Percentiles rank a stretch among this genome's conserved stretches.
Evolutionary conservation across 371 early-diverging fungal species (phyloP).

Genomic region (Actinomucor elegans): DNA sequence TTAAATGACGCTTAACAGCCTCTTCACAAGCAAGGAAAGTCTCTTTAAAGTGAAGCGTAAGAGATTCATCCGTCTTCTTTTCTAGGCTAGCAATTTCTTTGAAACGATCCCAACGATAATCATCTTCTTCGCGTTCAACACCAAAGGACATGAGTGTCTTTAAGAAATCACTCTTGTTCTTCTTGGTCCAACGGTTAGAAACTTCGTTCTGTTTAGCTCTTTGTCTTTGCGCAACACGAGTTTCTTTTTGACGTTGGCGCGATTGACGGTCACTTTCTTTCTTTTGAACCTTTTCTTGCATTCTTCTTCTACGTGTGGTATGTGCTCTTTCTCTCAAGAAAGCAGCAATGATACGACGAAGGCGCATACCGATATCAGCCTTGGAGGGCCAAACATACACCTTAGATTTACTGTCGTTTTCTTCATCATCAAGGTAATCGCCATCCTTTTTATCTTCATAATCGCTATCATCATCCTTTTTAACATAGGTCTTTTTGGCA

Average conservation of each 20-base stretch:
- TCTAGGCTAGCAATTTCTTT: constrained; percentile 67
- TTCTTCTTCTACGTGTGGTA: constrained; percentile 37
- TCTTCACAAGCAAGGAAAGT: constrained; percentile 62
- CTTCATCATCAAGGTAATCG: constrained; percentile 17
- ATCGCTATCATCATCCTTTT: constrained; percentile 18
- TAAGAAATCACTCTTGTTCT: constrained; percentile 70
- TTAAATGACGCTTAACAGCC: constrained; percentile 46
- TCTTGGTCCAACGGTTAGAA: constrained; percentile 67
- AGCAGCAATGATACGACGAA: constrained; percentile 68
- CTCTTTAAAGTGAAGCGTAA: constrained; percentile 62
- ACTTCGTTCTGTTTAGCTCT: constrained; percentile 44
- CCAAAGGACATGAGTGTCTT: constrained; percentile 73
- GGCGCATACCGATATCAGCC: constrained; percentile 70
- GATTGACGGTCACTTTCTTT: constrained; percentile 39
- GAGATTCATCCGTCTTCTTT: constrained; percentile 71
- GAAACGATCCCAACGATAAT: constrained; percentile 68
- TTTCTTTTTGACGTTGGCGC: constrained; percentile 49
- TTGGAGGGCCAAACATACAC: constrained; percentile 62
- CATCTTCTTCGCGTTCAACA: constrained; percentile 46
- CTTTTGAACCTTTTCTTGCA: constrained; percentile 46
- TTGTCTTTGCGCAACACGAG: constrained; percentile 44
- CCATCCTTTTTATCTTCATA: constrained; percentile 16
- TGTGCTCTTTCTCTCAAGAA: constrained; percentile 57
- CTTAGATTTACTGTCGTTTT: constrained; percentile 25
- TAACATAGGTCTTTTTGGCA: not conserved